Evolutionary conservation across 1,139 yeast species (phyloP), one percentile per base, ranked within the genome.

Genomic region (Protomyces gravidus): DNA sequence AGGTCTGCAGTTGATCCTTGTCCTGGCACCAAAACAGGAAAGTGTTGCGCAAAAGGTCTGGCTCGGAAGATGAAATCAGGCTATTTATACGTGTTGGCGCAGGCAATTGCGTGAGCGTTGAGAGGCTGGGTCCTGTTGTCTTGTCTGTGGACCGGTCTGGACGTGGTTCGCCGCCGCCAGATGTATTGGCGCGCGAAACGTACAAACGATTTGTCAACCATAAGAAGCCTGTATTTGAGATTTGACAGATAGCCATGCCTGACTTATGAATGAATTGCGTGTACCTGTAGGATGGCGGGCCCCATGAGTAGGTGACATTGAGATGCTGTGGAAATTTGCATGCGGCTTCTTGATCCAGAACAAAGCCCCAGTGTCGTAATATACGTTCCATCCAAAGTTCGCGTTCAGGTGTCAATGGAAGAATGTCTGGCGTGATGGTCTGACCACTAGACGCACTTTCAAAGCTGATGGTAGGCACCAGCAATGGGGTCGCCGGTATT

Each of bases 211-310:
- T 62, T 13, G 64, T 59, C 27, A 58, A 26, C 64, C 64, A 62
- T 21, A 51, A 49, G 48, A 45, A 51, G 2, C 58, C 61, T 11
- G 84, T 85, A 50, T 83, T 89, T 63, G 92, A 76, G 50, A 94
- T 77, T 71, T 94, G 97, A 2, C 94, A 95, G 61, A 94, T 81
- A 65, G 90, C 88, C 1, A 88, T 83, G 1, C 98, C 99, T 0
- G 95, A 83, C 64, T 78, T 80, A 71, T 94, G 98, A 60, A 94
- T 84, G 68, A 86, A 94, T 71, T 94, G 98, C 1, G 90, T 89
- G 69, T 81, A 86, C 65, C 84, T 82, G 73, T 87, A 90, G 25
- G 77, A 76, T 0, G 96, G 95, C 62, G 79, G 81, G 1, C 97
- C 97, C 97, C 97, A 92, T 40, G 96, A 87, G 70, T 89, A 90